Base-by-base conservation (phyloP, 1,139 yeast species). In the Protomyces macrosporus region DNA sequence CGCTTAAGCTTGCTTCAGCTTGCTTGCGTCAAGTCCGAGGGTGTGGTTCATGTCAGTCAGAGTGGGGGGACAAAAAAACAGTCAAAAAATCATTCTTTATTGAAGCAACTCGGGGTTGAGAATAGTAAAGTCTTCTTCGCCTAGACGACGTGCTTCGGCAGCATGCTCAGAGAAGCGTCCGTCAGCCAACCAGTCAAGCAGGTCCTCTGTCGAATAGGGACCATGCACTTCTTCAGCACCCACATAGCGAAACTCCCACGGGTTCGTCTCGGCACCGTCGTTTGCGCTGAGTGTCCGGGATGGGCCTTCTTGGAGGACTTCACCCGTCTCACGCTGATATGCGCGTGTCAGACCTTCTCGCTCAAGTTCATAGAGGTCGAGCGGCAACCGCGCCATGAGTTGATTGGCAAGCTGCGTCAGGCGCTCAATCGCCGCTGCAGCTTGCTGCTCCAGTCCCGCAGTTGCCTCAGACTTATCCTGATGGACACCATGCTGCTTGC, bases 191-290 rank as follows among this genome's bases (percentile, higher is more conserved):
- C 93, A 87, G 65, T 81, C 81, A 2, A 69, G 68, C 83, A 87
- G 85, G 66, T 85, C 85, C 51, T 76, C 76, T 1, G 76, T 69
- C 0, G 86, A 75, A 70, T 77, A 85, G 0, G 90, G 88, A 0
- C 91, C 91, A 70, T 84, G 80, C 0, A 84, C 69, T 35, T 76
- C 77, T 32, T 58, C 62, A 51, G 75, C 78, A 1, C 79, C 84
- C 4, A 72, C 69, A 90, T 90, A 87, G 68, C 79, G 76, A 71
- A 84, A 86, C 68, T 83, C 84, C 89, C 89, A 87, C 33, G 75
- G 68, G 65, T 12, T 50, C 60, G 37, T 42, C 60, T 35, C 65
- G 33, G 14, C 64, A 45, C 52, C 60, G n/a, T 33, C 65, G 65
- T 32, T 45, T 39, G 40, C 34, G 53, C 30, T 51, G 67, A 58